A percentile compares a stretch with the other conserved stretches of the same genome.
Conservation (phyloP, 108 stramenopile genomes). For the Skeletonema menzelii region DNA sequence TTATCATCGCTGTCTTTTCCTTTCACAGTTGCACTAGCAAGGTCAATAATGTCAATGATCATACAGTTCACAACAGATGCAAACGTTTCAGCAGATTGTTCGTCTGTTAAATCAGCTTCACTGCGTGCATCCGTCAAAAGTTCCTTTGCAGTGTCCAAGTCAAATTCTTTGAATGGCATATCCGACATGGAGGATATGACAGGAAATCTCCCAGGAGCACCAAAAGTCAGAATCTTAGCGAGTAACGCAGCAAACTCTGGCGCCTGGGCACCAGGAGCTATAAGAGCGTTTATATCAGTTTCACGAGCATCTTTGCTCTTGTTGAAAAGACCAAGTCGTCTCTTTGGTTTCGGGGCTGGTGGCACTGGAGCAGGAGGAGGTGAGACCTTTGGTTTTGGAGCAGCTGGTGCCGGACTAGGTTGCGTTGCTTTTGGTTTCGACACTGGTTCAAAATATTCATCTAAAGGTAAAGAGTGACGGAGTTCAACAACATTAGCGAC, state of each 20-base stretch:
- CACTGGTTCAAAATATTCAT: not conserved
- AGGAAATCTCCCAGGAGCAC: conserved; percentile 88
- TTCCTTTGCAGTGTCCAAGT: conserved; percentile 62
- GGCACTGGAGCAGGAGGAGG: conserved; percentile 15
- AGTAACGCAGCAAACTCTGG: conserved; percentile 73
- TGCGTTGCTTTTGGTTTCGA: conserved; percentile 16
- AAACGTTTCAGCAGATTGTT: conserved; percentile 79
- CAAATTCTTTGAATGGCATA: conserved; percentile 72
- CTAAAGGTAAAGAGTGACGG: not conserved
- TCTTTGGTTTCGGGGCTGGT: conserved; percentile 59
- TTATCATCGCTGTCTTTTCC: conserved; percentile 68
- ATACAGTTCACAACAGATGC: conserved; percentile 89
- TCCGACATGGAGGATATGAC: conserved; percentile 48
- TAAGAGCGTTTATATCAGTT: conserved; percentile 60
- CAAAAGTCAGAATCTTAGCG: conserved; percentile 81
- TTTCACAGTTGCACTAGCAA: conserved; percentile 79
- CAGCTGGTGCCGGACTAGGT: conserved; percentile 7
- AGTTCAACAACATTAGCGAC: not conserved
- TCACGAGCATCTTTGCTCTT: conserved; percentile 66
- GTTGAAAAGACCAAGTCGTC: conserved; percentile 59
- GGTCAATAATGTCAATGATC: conserved; percentile 88
- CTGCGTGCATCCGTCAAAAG: conserved; percentile 46
- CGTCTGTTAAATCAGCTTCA: conserved; percentile 57
- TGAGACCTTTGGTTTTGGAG: conserved; percentile 6
- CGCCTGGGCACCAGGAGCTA: conserved; percentile 54